A percentile compares a stretch with the other conserved stretches of the same genome.
phyloP scores from a whole-genome alignment of 257 asterid genomes.

The Lithospermum erythrorhizon region DNA sequence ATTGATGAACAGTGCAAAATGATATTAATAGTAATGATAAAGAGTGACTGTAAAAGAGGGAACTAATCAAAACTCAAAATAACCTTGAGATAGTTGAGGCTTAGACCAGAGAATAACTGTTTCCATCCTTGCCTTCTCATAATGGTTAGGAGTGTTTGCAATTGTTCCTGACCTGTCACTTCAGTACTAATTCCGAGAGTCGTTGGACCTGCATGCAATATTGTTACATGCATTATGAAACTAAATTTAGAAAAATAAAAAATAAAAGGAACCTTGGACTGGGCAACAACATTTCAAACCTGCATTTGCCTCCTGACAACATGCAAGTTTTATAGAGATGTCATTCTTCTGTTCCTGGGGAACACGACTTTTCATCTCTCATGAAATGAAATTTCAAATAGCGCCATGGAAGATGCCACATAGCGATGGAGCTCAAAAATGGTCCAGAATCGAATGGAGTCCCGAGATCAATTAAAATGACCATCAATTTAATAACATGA shows the following conservation, averaged over 20 bases:
- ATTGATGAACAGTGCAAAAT: not conserved
- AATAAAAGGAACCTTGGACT: not conserved
- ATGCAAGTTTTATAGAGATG: slow-evolving; percentile 64
- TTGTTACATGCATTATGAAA: not conserved
- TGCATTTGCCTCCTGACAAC: slow-evolving; percentile 96
- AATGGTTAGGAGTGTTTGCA: slow-evolving; percentile 49
- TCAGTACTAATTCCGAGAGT: slow-evolving; percentile 32
- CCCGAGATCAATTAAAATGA: too few species aligned
- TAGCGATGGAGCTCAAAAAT: slow-evolving; percentile 70
- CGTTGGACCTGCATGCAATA: slow-evolving; percentile 53
- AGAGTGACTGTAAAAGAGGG: slow-evolving; percentile 9
- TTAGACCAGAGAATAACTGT: slow-evolving; percentile 86
- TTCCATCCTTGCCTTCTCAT: slow-evolving; percentile 67
- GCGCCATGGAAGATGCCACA: slow-evolving; percentile 96
- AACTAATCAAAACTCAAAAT: not conserved
- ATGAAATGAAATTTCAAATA: slow-evolving; percentile 72
- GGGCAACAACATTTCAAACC: slow-evolving; percentile 21
- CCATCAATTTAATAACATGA: not conserved
- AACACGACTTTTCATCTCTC: slow-evolving; percentile 88
- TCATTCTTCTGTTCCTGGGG: slow-evolving; percentile 61
- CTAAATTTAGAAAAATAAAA: not conserved
- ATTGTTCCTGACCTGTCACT: slow-evolving; percentile 45
- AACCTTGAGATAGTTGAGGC: slow-evolving; percentile 92
- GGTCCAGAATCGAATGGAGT: too few species aligned
- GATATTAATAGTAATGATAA: slow-evolving; percentile 3